These are phyloP conservation scores for Amphirosellinia nigrospora DNA, from an alignment of 495 filamentous ascomycete species.

Conservation along the genomic window DNA sequence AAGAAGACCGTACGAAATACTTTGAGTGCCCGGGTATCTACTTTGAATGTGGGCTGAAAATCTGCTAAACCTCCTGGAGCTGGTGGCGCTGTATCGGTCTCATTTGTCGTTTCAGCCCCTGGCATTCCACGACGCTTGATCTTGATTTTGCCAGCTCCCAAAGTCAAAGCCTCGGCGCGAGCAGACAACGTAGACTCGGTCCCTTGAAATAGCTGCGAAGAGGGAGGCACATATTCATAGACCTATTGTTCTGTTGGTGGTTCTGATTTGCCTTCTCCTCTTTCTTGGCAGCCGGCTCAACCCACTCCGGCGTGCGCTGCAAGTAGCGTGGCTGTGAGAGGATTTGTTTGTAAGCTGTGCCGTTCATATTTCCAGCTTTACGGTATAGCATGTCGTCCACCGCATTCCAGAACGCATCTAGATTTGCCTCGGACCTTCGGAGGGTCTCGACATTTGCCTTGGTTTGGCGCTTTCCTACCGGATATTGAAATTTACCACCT, in stretches of 20 bases:
- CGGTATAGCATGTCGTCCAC: constrained; percentile 42
- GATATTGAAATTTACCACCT: no score
- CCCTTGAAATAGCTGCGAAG: background rate
- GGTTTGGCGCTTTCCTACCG: no score
- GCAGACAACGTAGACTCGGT: constrained; percentile 3
- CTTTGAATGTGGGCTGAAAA: constrained; percentile 40
- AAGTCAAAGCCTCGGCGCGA: constrained; percentile 9
- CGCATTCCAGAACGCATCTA: no score
- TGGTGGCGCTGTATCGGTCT: constrained; percentile 13
- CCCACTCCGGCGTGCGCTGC: constrained; percentile 58
- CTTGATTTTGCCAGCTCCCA: constrained; percentile 37
- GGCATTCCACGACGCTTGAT: constrained; percentile 50
- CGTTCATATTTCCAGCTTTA: constrained; percentile 30
- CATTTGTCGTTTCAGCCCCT: background rate
- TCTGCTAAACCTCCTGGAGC: constrained; percentile 7
- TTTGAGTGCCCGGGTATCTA: constrained; percentile 53
- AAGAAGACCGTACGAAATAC: constrained; percentile 57
- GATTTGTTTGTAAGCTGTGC: constrained; percentile 31
- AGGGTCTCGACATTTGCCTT: no score
- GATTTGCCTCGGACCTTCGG: no score
- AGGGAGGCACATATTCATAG: constrained; percentile 5
- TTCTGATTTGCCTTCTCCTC: no score
- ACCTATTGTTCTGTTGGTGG: constrained; percentile 29
- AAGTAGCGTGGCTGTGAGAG: constrained; percentile 45
- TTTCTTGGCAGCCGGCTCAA: constrained; percentile 43